Evolutionary conservation across 2,329 filamentous ascomycete genomes (phyloP).

Genomic region (Aciculosporium take): DNA sequence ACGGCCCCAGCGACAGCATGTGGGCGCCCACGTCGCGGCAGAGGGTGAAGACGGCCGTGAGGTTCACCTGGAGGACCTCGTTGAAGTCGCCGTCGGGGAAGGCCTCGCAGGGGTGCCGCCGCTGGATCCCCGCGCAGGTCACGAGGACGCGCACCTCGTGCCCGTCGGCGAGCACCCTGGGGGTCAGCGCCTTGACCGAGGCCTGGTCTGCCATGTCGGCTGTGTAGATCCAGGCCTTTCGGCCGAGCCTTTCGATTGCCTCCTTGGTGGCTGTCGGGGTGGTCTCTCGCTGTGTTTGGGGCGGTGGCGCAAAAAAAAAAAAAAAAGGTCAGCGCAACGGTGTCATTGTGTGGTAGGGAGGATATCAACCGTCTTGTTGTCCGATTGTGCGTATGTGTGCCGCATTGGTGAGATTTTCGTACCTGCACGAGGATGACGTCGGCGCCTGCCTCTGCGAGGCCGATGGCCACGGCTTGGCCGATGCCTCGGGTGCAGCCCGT

Average conservation of each 20-base stretch:
- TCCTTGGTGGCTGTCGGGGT: slow-evolving; percentile 38
- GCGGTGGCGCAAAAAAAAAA: neutral
- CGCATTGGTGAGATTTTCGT: too few species aligned
- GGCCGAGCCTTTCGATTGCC: slow-evolving; percentile 49
- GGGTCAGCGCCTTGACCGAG: slow-evolving; percentile 46
- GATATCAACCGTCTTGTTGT: too few species aligned
- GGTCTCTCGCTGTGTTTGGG: slow-evolving; percentile 25
- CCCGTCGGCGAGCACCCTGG: slow-evolving; percentile 45
- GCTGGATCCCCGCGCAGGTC: slow-evolving; percentile 79
- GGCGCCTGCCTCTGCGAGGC: slow-evolving; percentile 43
- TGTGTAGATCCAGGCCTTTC: slow-evolving; percentile 52
- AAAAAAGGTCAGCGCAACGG: neutral
- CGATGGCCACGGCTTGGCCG: slow-evolving; percentile 41
- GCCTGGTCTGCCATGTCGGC: slow-evolving; percentile 51
- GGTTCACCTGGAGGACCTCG: slow-evolving; percentile 75
- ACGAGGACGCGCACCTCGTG: slow-evolving; percentile 62
- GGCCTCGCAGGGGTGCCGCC: slow-evolving; percentile 56
- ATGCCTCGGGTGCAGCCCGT: slow-evolving; percentile 46
- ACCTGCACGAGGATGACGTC: slow-evolving; percentile 43
- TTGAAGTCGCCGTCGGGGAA: slow-evolving; percentile 71
- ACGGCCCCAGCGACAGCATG: slow-evolving; percentile 48
- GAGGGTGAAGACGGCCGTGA: slow-evolving; percentile 66
- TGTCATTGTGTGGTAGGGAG: too few species aligned
- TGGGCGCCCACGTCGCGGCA: slow-evolving; percentile 65
- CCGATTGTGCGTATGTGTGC: neutral